Conservation (phyloP, 352 stramenopile species). For the Ophiocytium majus region DNA sequence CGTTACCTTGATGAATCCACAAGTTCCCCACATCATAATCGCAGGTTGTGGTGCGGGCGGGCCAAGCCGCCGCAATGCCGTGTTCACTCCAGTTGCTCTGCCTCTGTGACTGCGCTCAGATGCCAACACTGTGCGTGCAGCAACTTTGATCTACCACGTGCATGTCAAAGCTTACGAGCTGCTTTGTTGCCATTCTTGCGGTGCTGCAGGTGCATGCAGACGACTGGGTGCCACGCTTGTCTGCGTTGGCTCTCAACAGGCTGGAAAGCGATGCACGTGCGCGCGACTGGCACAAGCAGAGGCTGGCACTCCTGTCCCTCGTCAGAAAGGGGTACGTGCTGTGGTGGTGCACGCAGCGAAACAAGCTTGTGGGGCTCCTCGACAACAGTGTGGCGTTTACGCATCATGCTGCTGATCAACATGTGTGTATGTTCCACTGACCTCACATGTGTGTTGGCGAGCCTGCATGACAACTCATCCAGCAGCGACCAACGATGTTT, state of each 20-base stretch:
- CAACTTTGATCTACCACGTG: no score
- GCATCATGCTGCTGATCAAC: not conserved
- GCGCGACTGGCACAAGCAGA: not conserved
- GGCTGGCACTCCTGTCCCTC: not conserved
- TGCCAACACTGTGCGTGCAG: no score
- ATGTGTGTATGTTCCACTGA: not conserved
- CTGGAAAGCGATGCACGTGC: not conserved
- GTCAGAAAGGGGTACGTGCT: not conserved
- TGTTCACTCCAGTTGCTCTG: no score
- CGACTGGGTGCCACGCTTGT: constrained; percentile 7
- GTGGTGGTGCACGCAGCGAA: not conserved
- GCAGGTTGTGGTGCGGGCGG: no score
- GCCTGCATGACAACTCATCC: not conserved
- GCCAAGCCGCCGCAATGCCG: no score
- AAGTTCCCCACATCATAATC: no score
- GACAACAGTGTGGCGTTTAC: no score
- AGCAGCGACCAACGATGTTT: not conserved
- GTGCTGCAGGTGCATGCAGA: constrained; percentile 19
- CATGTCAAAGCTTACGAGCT: no score
- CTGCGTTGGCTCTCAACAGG: constrained; percentile 4
- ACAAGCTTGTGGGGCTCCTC: not conserved
- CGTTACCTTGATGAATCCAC: no score
- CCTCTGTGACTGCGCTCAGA: no score
- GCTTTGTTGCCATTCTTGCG: no score
- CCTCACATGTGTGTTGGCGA: not conserved